phyloP scores from a whole-genome alignment of 306 rosid species.

The Quercus dentata region DNA sequence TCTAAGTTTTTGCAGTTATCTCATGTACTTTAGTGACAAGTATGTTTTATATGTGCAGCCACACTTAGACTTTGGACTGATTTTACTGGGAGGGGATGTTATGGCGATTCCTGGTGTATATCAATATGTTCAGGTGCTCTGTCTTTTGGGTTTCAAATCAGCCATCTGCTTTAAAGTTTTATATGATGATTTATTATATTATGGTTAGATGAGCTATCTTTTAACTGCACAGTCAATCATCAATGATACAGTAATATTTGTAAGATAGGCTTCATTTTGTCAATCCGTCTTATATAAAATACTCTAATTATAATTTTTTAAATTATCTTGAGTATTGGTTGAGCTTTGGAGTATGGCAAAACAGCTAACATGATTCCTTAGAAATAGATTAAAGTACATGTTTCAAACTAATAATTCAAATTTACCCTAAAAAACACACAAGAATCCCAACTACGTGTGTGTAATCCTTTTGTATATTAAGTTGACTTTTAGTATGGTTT shows the following conservation, averaged over 20 bases:
- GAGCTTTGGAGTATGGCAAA: constrained; percentile 1
- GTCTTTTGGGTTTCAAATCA: background rate
- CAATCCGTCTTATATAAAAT: background rate
- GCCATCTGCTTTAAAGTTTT: background rate
- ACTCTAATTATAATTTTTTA: background rate
- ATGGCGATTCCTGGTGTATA: constrained; percentile 33
- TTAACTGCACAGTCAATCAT: background rate
- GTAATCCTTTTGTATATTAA: background rate
- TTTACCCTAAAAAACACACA: background rate
- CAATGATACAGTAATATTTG: background rate
- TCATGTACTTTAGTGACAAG: background rate
- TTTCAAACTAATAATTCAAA: background rate
- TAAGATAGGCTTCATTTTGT: background rate
- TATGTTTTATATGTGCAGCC: constrained; percentile 19
- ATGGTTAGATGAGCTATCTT: background rate
- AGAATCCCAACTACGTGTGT: background rate
- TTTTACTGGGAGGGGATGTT: constrained; percentile 26
- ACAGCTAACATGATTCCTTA: background rate
- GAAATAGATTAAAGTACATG: constrained; percentile 3
- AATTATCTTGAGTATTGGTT: constrained; percentile 1
- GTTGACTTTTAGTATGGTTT: constrained; percentile 12
- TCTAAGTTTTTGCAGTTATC: background rate
- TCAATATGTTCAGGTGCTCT: constrained; percentile 23
- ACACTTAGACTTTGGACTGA: constrained; percentile 31
- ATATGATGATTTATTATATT: background rate